Evolutionary conservation across 352 stramenopile genomes (phyloP).

Genomic region (Saprolegnia diclina): DNA sequence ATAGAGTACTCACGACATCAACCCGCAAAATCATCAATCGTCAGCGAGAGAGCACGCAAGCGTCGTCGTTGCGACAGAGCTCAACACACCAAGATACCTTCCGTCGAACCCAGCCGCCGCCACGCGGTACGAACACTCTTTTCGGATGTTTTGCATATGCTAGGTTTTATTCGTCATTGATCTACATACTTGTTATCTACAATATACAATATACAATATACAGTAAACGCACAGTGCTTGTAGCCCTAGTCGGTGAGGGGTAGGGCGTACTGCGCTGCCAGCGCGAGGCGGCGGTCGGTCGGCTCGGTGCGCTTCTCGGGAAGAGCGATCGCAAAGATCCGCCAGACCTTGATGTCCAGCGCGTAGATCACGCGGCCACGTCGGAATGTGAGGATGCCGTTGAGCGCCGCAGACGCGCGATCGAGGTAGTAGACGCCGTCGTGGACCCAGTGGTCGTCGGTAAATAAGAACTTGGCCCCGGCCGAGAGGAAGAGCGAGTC

Average conservation of each 20-base stretch:
- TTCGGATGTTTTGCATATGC: too few species aligned
- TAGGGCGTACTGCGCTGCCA: background rate
- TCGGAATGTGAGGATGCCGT: conserved; percentile 9
- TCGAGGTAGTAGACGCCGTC: conserved; percentile 22
- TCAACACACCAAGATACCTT: too few species aligned
- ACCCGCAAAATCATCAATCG: too few species aligned
- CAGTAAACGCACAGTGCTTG: too few species aligned
- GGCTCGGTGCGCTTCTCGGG: background rate
- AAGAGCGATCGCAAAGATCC: background rate
- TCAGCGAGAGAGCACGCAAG: too few species aligned
- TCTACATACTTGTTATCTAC: too few species aligned
- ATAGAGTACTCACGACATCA: too few species aligned
- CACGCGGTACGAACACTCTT: too few species aligned
- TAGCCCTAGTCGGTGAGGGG: conserved; percentile 9
- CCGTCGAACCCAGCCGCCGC: too few species aligned
- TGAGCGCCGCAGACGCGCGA: conserved; percentile 5
- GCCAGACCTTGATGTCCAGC: conserved; percentile 19
- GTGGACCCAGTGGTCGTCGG: background rate
- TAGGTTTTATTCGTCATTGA: too few species aligned
- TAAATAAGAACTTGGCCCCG: conserved; percentile 11
- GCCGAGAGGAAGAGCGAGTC: conserved; percentile 8
- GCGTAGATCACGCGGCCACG: background rate
- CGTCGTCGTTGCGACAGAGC: too few species aligned
- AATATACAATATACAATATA: too few species aligned
- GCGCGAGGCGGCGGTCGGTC: background rate